phyloP scores from a whole-genome alignment of 768 basidiomycete species.

The Kwoniella newhampshirensis region DNA sequence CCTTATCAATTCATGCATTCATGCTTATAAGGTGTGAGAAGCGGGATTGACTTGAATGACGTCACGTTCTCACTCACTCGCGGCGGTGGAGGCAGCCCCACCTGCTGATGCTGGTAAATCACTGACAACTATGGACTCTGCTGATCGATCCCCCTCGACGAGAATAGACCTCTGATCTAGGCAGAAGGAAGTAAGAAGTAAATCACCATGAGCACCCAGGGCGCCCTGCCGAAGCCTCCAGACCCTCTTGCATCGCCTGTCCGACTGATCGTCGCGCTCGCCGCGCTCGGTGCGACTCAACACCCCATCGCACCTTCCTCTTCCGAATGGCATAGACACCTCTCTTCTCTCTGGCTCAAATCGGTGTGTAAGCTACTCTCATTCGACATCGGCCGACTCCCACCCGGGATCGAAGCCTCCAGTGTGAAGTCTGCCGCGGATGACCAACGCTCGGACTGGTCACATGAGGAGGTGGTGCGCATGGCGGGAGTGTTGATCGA shows the following conservation, averaged over 20 bases:
- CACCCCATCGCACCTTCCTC: constrained; percentile 15
- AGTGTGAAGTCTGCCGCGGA: constrained; percentile 17
- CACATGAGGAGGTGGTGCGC: constrained; percentile 17
- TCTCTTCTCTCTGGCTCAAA: constrained; percentile 30
- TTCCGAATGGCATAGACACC: constrained; percentile 24
- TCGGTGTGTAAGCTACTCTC: constrained; percentile 38
- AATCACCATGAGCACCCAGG: background rate
- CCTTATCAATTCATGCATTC: too few species aligned
- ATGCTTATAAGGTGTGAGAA: too few species aligned
- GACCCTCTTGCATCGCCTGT: constrained; percentile 29
- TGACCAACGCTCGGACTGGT: constrained; percentile 35
- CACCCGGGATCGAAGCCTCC: constrained; percentile 20
- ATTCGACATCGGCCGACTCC: constrained; percentile 28
- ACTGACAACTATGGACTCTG: background rate
- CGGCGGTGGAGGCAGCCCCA: background rate
- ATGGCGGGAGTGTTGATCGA: constrained; percentile 40
- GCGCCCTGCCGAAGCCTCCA: constrained; percentile 22
- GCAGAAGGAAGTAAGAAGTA: too few species aligned
- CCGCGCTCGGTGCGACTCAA: constrained; percentile 28
- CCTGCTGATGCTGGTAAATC: background rate
- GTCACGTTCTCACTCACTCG: background rate
- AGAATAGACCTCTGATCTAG: background rate
- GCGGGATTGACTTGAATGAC: too few species aligned
- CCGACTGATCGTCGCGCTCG: constrained; percentile 38
- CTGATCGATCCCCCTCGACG: background rate